Evolutionary conservation across 1,284 basidiomycete species (phyloP).

Genomic region (Coniferiporia weirii): DNA sequence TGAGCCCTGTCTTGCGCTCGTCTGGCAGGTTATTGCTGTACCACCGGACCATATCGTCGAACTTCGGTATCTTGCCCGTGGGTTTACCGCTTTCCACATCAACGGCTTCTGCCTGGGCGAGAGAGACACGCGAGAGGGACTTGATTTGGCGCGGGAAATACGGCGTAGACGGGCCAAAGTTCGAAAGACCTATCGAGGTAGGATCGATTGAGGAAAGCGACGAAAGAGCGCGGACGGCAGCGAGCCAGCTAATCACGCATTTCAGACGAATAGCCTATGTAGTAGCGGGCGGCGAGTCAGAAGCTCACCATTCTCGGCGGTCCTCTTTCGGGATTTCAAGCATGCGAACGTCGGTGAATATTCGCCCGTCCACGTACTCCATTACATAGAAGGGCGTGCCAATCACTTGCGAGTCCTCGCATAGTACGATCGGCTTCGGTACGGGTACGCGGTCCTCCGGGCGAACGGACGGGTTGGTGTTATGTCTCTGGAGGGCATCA

Average conservation of each 20-base stretch:
- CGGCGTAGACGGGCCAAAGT: conserved; percentile 73
- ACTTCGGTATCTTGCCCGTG: conserved; percentile 66
- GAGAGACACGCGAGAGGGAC: conserved; percentile 71
- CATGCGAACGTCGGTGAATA: conserved; percentile 85
- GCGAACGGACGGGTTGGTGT: conserved; percentile 48
- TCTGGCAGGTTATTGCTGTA: conserved; percentile 71
- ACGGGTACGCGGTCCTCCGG: conserved; percentile 67
- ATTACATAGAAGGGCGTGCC: conserved; percentile 95
- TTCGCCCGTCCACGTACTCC: conserved; percentile 90
- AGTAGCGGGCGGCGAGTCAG: neutral
- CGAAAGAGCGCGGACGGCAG: conserved; percentile 70
- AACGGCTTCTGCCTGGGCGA: conserved; percentile 61
- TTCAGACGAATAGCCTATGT: neutral
- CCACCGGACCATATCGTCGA: conserved; percentile 72
- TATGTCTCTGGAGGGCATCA: conserved; percentile 69
- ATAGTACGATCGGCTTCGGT: conserved; percentile 80
- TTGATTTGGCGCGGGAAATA: conserved; percentile 94
- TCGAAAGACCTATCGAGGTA: conserved; percentile 59
- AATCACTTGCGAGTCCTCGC: conserved; percentile 71
- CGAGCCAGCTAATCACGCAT: conserved; percentile 59
- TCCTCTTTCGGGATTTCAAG: conserved; percentile 59
- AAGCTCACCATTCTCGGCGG: conserved; percentile 63
- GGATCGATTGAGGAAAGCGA: conserved; percentile 73
- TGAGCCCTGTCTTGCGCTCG: conserved; percentile 55
- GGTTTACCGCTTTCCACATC: conserved; percentile 59